Evolutionary conservation across 108 stramenopile species (phyloP).

Genomic region (Epithemia pelagica): DNA sequence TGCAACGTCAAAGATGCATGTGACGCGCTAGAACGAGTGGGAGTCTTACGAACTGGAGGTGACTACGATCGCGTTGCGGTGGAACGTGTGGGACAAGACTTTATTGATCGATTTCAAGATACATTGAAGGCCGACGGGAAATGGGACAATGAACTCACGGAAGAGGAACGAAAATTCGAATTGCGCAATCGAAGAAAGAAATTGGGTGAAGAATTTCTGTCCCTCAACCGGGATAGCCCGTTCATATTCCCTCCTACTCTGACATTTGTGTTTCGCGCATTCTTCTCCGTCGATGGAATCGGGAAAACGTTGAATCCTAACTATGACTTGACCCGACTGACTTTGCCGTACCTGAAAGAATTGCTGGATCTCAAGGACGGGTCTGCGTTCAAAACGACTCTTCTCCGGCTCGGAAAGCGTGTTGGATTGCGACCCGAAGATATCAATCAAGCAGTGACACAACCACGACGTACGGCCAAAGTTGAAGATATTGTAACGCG

Average conservation of each 20-base stretch:
- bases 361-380: constrained; percentile 92
- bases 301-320: constrained; percentile 91
- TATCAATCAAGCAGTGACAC: constrained; percentile 74
- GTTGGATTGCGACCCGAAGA: constrained; percentile 81
- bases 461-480: constrained; percentile 77
- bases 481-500: constrained; percentile 62
- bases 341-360: constrained; percentile 91
- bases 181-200: constrained; percentile 59
- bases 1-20: constrained; percentile 85
- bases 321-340: constrained; percentile 91
- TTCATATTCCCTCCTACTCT: constrained; percentile 96
- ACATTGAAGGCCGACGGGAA: constrained; percentile 55
- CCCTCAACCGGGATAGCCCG: constrained; percentile 83
- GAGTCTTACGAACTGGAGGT: constrained; percentile 80
- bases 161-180: constrained; percentile 70
- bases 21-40: constrained; percentile 89
- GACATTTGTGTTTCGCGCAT: constrained; percentile 97
- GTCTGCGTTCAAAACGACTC: constrained; percentile 76
- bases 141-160: constrained; percentile 72
- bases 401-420: constrained; percentile 75
- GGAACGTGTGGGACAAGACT: constrained; percentile 93
- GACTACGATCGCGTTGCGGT: constrained; percentile 92
- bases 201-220: constrained; percentile 85
- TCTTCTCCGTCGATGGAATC: constrained; percentile 96
- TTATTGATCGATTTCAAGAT: constrained; percentile 88